These are phyloP conservation scores for Aspergillus nanangensis DNA, from an alignment of 495 filamentous ascomycete genomes.

Conservation along the genomic window DNA sequence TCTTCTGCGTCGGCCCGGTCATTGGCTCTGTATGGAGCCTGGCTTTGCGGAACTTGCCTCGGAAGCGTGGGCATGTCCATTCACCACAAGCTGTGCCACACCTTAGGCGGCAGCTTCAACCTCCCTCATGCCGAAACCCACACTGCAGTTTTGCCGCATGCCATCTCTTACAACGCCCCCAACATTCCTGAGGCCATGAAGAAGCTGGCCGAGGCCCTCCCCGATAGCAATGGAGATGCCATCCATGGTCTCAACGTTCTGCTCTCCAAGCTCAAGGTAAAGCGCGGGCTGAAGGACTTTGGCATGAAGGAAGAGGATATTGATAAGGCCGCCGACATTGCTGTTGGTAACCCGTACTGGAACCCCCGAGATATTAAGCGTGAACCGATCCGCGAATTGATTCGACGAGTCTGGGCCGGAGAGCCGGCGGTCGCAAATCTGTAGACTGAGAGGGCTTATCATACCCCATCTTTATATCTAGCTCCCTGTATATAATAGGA, in stretches of 20 bases:
- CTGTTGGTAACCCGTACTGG: conserved; percentile 59
- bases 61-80: conserved; percentile 66
- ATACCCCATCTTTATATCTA: too few species aligned
- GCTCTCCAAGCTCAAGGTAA: conserved; percentile 51
- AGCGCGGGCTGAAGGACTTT: conserved; percentile 52
- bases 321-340: conserved; percentile 62
- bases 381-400: conserved; percentile 55
- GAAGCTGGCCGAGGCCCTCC: conserved; percentile 52
- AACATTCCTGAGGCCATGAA: conserved; percentile 55
- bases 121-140: conserved; percentile 69
- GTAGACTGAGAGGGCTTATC: too few species aligned
- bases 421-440: conserved; percentile 57
- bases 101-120: conserved; percentile 63
- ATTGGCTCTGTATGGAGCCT: conserved; percentile 61
- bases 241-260: conserved; percentile 59
- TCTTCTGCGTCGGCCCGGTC: conserved; percentile 46
- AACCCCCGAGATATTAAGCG: conserved; percentile 58
- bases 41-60: conserved; percentile 61
- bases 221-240: conserved; percentile 55
- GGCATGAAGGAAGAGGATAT: conserved; percentile 65
- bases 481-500: not conserved
- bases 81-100: conserved; percentile 70
- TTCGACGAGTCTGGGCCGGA: conserved; percentile 64
- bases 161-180: conserved; percentile 64
- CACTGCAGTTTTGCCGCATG: conserved; percentile 63